A percentile compares a stretch with the other conserved stretches of the same genome.
These are phyloP conservation scores for Elsinoe australis DNA, from an alignment of 2,329 filamentous ascomycete species.

Conservation along the genomic window DNA sequence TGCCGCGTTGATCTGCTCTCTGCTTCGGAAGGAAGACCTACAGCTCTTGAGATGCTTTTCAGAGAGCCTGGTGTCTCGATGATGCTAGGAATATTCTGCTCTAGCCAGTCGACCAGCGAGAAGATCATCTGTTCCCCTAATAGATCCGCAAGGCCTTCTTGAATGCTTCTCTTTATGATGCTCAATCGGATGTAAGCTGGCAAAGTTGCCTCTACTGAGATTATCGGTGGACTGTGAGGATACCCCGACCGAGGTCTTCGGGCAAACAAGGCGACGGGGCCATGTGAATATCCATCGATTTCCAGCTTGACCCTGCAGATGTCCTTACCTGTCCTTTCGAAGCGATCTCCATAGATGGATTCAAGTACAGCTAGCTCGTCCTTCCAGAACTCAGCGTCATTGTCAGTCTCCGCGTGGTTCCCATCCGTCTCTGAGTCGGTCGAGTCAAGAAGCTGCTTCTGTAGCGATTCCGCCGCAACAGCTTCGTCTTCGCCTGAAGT, in stretches of 20 bases:
- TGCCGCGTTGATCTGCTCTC: slow-evolving; percentile 34
- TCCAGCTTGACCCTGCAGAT: slow-evolving; percentile 64
- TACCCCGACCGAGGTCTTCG: slow-evolving; percentile 63
- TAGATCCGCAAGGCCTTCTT: slow-evolving; percentile 62
- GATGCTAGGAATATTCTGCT: slow-evolving; percentile 72
- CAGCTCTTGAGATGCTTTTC: slow-evolving; percentile 70
- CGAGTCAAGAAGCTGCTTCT: slow-evolving; percentile 54
- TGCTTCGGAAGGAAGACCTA: background rate
- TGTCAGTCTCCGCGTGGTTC: slow-evolving; percentile 34
- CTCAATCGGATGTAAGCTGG: slow-evolving; percentile 92
- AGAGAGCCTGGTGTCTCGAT: slow-evolving; percentile 78
- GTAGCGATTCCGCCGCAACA: slow-evolving; percentile 69
- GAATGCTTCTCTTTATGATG: slow-evolving; percentile 68
- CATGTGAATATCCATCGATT: slow-evolving; percentile 37
- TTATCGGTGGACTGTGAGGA: slow-evolving; percentile 58
- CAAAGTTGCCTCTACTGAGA: slow-evolving; percentile 60
- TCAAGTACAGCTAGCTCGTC: slow-evolving; percentile 79
- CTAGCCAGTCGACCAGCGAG: slow-evolving; percentile 83
- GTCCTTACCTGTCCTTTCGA: slow-evolving; percentile 41
- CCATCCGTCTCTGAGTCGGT: slow-evolving; percentile 21
- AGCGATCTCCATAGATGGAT: slow-evolving; percentile 75
- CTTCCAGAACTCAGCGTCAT: slow-evolving; percentile 57
- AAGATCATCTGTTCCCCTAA: slow-evolving; percentile 86
- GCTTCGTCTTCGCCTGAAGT: slow-evolving; percentile 63
- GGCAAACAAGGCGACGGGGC: slow-evolving; percentile 53